These are phyloP conservation scores for Yamadazyma atmosphaerica DNA, from an alignment of 1,139 yeast species.

Conservation along the genomic window DNA sequence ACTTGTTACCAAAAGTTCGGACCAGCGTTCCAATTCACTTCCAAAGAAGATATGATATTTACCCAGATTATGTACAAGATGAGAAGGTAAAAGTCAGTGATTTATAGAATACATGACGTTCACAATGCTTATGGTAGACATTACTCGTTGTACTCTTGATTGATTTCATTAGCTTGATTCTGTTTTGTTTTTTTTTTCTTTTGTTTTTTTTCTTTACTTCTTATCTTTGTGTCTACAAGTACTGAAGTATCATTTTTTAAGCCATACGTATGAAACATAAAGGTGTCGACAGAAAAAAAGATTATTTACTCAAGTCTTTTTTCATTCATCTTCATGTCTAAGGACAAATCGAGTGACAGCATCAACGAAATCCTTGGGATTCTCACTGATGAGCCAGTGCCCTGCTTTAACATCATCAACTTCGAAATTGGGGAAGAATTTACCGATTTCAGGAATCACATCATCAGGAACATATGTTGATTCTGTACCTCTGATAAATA, in stretches of 20 bases:
- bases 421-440: conserved; percentile 77
- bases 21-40: conserved; percentile 71
- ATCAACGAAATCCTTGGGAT: conserved; percentile 67
- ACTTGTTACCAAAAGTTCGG: conserved; percentile 59
- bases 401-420: conserved; percentile 78
- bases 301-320: neutral
- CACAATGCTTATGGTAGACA: neutral
- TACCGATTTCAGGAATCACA: conserved; percentile 69
- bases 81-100: conserved; percentile 43
- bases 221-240: neutral
- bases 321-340: conserved; percentile 47
- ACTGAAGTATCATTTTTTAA: neutral
- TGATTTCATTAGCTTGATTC: too few species aligned
- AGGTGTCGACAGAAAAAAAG: neutral
- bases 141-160: too few species aligned
- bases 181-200: too few species aligned
- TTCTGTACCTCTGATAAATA: conserved; percentile 77
- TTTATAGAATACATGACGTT: conserved; percentile 8
- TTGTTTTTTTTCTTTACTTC: too few species aligned
- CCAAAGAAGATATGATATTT: conserved; percentile 82
- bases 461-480: conserved; percentile 89
- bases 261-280: neutral
- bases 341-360: conserved; percentile 59
- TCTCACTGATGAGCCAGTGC: conserved; percentile 88
- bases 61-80: conserved; percentile 60